Percentiles rank a stretch among this genome's conserved stretches.
Conservation (phyloP, 352 stramenopile species). For the Phytophthora litchii region DNA sequence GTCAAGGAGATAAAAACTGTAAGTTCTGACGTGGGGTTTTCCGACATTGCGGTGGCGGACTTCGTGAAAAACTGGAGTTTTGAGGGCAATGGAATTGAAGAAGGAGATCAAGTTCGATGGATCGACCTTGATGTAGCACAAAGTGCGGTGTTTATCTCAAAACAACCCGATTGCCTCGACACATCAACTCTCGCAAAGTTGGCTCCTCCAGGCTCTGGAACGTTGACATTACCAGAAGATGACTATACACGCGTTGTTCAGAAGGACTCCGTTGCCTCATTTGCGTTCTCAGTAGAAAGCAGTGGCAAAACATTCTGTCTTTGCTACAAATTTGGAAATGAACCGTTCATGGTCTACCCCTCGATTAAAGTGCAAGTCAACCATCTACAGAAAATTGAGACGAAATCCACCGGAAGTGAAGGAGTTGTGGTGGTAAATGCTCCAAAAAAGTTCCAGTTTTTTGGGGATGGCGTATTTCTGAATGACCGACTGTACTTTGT, state of each 20-base stretch:
- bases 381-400: slow-evolving; percentile 40
- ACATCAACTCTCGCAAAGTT: slow-evolving; percentile 44
- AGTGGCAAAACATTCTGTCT: slow-evolving; percentile 62
- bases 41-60: slow-evolving; percentile 49
- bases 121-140: slow-evolving; percentile 46
- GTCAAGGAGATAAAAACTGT: slow-evolving; percentile 59
- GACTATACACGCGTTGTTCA: slow-evolving; percentile 47
- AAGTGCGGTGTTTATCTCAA: slow-evolving; percentile 27
- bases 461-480: slow-evolving; percentile 49
- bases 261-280: slow-evolving; percentile 9
- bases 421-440: slow-evolving; percentile 54
- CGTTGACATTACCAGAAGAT: slow-evolving; percentile 42
- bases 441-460: slow-evolving; percentile 55
- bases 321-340: slow-evolving; percentile 74
- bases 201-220: slow-evolving; percentile 2
- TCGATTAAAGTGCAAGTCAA: slow-evolving; percentile 53
- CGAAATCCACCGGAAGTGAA: slow-evolving; percentile 36
- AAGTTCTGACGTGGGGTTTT: slow-evolving; percentile 35
- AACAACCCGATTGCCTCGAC: slow-evolving; percentile 46
- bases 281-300: slow-evolving; percentile 46
- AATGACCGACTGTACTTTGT: slow-evolving; percentile 77
- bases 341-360: slow-evolving; percentile 63
- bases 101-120: slow-evolving; percentile 63
- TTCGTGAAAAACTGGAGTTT: slow-evolving; percentile 65
- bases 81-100: slow-evolving; percentile 41